Percentiles rank a stretch among this genome's conserved stretches.
Conservation (phyloP, 1,284 basidiomycete genomes). For the Trametes pubescens region DNA sequence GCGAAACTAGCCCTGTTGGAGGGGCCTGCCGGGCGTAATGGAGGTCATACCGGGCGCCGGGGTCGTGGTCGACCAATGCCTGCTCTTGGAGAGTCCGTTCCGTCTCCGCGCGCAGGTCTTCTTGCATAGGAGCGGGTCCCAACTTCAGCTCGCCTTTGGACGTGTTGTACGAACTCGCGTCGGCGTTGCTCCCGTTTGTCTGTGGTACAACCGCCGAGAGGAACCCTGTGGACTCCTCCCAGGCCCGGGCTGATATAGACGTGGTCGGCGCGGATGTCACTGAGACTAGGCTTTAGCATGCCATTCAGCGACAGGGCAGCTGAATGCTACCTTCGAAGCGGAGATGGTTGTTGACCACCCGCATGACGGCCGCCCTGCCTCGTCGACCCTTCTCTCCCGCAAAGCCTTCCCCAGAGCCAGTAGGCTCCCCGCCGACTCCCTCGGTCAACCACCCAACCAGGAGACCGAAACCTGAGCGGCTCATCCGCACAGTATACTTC, state of each 20-base stretch:
- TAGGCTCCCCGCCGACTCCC: slow-evolving; percentile 86
- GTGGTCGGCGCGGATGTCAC: slow-evolving; percentile 78
- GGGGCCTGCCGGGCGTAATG: slow-evolving; percentile 57
- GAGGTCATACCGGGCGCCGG: slow-evolving; percentile 68
- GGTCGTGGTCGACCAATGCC: slow-evolving; percentile 74
- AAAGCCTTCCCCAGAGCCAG: slow-evolving; percentile 84
- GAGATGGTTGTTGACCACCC: slow-evolving; percentile 93
- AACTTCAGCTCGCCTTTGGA: slow-evolving; percentile 83
- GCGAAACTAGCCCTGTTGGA: slow-evolving; percentile 62
- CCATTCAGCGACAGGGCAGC: slow-evolving; percentile 8
- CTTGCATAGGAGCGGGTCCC: slow-evolving; percentile 79
- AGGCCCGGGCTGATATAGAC: slow-evolving; percentile 65
- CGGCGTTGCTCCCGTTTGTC: slow-evolving; percentile 48
- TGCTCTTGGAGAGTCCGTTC: slow-evolving; percentile 78
- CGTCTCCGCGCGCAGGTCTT: slow-evolving; percentile 83
- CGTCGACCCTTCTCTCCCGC: slow-evolving; percentile 83
- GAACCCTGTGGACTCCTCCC: slow-evolving; percentile 87
- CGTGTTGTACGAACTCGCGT: slow-evolving; percentile 71
- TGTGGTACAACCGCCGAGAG: slow-evolving; percentile 80
- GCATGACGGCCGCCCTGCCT: slow-evolving; percentile 86
- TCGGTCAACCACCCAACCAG: slow-evolving; percentile 97
- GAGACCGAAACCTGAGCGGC: slow-evolving; percentile 90
- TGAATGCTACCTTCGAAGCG: slow-evolving; percentile 82
- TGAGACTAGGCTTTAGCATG: slow-evolving; percentile 45
- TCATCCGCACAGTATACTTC: slow-evolving; percentile 92